Evolutionary conservation across 495 filamentous ascomycete genomes (phyloP), one percentile per base, ranked within the genome.

Genomic region (Aspergillus egyptiacus): DNA sequence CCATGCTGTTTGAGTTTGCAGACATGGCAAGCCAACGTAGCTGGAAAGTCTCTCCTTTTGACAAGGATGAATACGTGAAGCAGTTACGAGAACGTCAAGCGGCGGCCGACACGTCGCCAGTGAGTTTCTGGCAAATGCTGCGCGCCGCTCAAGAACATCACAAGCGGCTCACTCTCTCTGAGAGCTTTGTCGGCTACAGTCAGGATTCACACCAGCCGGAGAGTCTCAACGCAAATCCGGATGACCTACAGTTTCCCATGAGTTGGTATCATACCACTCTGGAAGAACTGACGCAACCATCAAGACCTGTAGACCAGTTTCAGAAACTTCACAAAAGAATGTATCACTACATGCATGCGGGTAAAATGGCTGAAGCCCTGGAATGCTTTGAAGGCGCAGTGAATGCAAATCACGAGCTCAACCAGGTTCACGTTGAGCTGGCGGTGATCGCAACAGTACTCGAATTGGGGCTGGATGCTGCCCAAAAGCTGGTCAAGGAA

Each of bases 101-200:
- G 13, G 57, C 63, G 33, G 64, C 69, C 44, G 62, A 65, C 39
- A 47, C 60, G 1, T 55, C 61, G 3, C 71, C 69, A 0, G 62
- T 69, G 14, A 68, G 71, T 10, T 57, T 67, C 39, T 74, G 70
- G 69, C 63, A 67, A 15, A 69, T 73, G 71, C 48, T 73, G 11
- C 67, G 71, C 36, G 64, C 70, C 4, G 68, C 71, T 5, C 68
- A 65, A 31, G 46, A 59, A 6, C 54, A 64, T 43, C 54, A 67
- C 37, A 53, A 56, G n/a, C 53, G 63, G 47, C 56, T 62, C 6
- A 47, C 69, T 39, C 46, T 53, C 30, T 68, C 65, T n/a, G 61
- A 60, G 38, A 63, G 63, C n/a, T 57, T 74, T 23, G 48, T 73
- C 30, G 71, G 71, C 7, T 53, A 60, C 31, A 62, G 65, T 34